Evolutionary conservation across 805 yeast species (phyloP), one percentile per base, ranked within the genome.

Genomic region (Kluyveromyces dobzhanskii): DNA sequence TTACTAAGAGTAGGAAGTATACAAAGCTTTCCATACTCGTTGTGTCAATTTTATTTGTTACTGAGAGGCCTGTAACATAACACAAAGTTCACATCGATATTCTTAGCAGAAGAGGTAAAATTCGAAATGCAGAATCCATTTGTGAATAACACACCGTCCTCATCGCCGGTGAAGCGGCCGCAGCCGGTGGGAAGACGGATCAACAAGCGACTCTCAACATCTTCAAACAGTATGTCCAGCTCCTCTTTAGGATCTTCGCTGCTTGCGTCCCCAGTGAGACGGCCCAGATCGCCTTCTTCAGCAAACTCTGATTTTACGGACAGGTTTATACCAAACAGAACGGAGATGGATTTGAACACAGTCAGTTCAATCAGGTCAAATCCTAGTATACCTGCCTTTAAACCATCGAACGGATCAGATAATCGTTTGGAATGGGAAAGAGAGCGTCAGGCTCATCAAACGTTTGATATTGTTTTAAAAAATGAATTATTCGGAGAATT

Each of bases 401-500:
- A 30, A 13, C 44, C 51, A 12, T 51, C 48, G 4, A 39, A 46
- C 1, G 48, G 51, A 12, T 55, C 63, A 6, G 78, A 73, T 37
- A 71, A 71, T 47, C 94, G 83, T 49, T 64, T 81, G 17, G 92
- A 84, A 45, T 65, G 69, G 28, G 72, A 79, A 46, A 70, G 77
- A 46, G 85, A 79, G 53, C 81, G 80, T 48, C 94, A 85, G 53
- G 95, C 96, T 4, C 85, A 85, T 56, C 67, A 82, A 46, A 85
- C 95, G 0, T 92, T 88, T 60, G 80, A 88, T 40, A 78, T 90
- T 0, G 84, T 92, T 2, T 64, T 92, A 35, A 82, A 84, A 50
- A 84, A 94, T 25, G 98, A 92, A 58, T 64, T 92, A 26, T 92
- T 92, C 66, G 97, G 97, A 12, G 92, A 82, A 54, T 76, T 83